Conservation (phyloP, 2,329 filamentous ascomycete species). For the Zasmidium citrigriseum region DNA sequence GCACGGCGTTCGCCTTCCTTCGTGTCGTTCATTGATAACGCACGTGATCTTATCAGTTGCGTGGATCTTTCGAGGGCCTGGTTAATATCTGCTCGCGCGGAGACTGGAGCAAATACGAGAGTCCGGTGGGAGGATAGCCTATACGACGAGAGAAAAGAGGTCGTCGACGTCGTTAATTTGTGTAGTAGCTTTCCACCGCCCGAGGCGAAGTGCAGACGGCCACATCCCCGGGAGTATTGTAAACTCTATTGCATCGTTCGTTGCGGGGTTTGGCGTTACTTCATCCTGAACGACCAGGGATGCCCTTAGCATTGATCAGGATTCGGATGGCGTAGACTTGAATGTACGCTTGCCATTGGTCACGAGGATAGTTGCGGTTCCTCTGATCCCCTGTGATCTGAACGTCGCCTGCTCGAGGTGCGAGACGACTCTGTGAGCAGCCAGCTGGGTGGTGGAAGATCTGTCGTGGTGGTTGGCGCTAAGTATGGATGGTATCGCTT, state of each 20-base stretch:
- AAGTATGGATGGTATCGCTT: neutral
- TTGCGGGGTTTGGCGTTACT: neutral
- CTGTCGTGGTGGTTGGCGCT: neutral
- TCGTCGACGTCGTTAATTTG: too few relatives aligned
- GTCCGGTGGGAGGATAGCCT: neutral
- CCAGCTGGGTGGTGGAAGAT: neutral
- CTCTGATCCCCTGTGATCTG: neutral
- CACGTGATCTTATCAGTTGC: neutral
- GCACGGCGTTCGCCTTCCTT: too few relatives aligned
- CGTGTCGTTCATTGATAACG: neutral
- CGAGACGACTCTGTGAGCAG: neutral
- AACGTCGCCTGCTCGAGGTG: neutral
- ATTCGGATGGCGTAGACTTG: neutral
- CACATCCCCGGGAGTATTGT: neutral
- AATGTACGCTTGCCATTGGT: neutral
- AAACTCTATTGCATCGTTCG: neutral
- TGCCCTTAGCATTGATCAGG: neutral
- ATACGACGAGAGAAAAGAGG: too few relatives aligned
- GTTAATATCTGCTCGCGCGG: neutral
- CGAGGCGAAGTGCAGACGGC: neutral
- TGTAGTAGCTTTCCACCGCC: neutral
- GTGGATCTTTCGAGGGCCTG: neutral
- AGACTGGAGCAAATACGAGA: neutral
- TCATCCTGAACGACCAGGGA: too few relatives aligned
- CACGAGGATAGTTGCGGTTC: neutral